Evolutionary conservation across 176 grass and related monocot genomes (phyloP).

Genomic region (Pharus latifolius): DNA sequence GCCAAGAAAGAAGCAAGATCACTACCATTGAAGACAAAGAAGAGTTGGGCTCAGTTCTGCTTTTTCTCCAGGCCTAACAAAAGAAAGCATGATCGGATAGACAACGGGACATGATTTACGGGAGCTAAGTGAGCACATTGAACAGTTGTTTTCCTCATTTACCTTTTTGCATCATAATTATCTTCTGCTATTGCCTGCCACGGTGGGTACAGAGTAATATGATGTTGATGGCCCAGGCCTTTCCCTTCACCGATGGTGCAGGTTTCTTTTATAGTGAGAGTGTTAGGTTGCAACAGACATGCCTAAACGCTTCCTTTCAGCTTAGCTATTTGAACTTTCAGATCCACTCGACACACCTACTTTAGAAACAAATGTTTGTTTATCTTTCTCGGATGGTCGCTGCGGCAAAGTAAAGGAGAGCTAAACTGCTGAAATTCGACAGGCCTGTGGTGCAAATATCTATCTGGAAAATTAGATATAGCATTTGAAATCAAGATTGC

Average conservation of each 20-base stretch:
- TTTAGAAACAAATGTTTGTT: background rate
- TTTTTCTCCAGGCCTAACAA: slow-evolving; percentile 85
- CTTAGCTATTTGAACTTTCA: background rate
- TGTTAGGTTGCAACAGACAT: slow-evolving; percentile 1
- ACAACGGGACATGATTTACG: slow-evolving; percentile 31
- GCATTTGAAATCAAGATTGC: background rate
- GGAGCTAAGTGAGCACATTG: background rate
- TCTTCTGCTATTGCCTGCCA: background rate
- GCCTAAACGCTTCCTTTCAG: background rate
- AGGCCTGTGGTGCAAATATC: background rate
- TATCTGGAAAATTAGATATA: background rate
- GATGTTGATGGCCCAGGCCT: background rate
- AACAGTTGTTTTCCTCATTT: background rate
- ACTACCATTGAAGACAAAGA: slow-evolving; percentile 59
- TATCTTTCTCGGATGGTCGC: background rate
- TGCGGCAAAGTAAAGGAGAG: background rate
- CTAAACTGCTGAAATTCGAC: background rate
- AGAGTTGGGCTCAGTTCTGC: slow-evolving; percentile 70
- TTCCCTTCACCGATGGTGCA: background rate
- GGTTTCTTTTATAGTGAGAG: background rate
- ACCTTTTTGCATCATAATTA: background rate
- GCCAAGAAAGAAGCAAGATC: slow-evolving; percentile 48
- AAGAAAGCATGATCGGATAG: slow-evolving; percentile 87
- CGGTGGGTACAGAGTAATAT: background rate
- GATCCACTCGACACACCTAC: background rate